Base-by-base conservation (phyloP, 2,329 filamentous ascomycete species). In the Leptographium flavum region DNA sequence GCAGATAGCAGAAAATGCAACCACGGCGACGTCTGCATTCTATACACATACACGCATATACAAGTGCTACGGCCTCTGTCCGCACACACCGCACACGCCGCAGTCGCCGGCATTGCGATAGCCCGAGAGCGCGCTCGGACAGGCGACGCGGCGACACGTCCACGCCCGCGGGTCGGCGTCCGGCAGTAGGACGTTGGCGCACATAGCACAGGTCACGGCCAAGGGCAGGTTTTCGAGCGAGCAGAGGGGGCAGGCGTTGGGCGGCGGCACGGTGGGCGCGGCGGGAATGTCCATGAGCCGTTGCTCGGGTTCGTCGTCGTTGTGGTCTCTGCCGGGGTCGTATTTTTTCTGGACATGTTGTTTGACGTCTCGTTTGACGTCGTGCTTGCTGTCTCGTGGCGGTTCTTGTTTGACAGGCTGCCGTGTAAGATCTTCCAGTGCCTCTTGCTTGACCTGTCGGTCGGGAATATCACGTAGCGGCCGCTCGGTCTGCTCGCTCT, bases 101-200 rank as follows among this genome's bases (percentile, higher is more conserved):
- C 70, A 76, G 58, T 88, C 83, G 1, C 71, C 75, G 11, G 80
- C 70, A 55, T 88, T 90, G 43, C 79, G 56, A 57, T 86, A 90
- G 19, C 54, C 49, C 38, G 68, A 74, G 15, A 62, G 67, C 48
- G 61, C 61, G 39, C 68, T 73, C 13, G 61, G 61, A 57, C 84
- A 90, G 3, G 62, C 52, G 4, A 58, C 56, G 51, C 70, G 74
- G 37, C 57, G 59, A 57, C 84, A 90, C 40, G 62, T 62, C 84
- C 85, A 90, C n/a, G 72, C 62, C 17, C 66, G 62, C 0, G 69
- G 62, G 38, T 79, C 67, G 42, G 70, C 69, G 0, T 62, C 56
- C 1, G 68, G 61, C 38, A 74, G 67, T 2, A 90, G 62, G 1
- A 88, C 83, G 51, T 90, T 76, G 22, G 78, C 72, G 58, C 86